A percentile compares a stretch with the other conserved stretches of the same genome.
phyloP scores from a whole-genome alignment of 495 filamentous ascomycete genomes.

The Parathielavia appendiculata region DNA sequence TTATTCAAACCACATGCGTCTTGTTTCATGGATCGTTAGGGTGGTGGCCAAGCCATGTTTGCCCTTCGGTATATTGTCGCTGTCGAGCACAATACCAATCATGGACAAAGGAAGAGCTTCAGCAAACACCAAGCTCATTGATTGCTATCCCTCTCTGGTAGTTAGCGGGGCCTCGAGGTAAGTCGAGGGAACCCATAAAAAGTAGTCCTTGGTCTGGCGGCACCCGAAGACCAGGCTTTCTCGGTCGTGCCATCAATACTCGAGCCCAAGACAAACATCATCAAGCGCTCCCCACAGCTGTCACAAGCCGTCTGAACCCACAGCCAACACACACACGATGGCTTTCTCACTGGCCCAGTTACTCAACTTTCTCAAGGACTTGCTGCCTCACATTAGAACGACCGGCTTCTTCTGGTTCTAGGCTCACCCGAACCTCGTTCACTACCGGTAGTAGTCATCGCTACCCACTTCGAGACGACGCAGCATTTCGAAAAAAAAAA shows the following conservation, averaged over 20 bases:
- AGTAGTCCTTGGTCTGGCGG: no score
- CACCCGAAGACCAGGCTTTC: no score
- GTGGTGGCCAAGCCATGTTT: not conserved
- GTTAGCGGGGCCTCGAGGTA: no score
- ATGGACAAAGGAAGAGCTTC: not conserved
- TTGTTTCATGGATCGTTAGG: not conserved
- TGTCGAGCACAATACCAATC: not conserved
- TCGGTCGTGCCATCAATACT: no score
- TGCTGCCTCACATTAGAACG: not conserved
- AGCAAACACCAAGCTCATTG: not conserved
- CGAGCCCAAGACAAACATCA: not conserved
- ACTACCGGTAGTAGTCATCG: not conserved
- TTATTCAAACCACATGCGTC: not conserved
- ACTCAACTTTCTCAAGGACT: conserved; percentile 3
- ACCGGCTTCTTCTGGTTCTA: not conserved
- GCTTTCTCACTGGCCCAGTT: not conserved
- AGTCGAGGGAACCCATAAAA: no score
- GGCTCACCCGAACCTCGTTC: not conserved
- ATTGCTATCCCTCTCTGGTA: not conserved
- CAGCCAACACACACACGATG: not conserved
- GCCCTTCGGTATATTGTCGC: not conserved
- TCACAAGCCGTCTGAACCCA: not conserved
- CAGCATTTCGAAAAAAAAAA: not conserved
- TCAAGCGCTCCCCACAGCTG: not conserved
- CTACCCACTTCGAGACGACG: not conserved